These are phyloP conservation scores for Podaxis rugospora DNA, from an alignment of 768 basidiomycete genomes.

Conservation along the genomic window DNA sequence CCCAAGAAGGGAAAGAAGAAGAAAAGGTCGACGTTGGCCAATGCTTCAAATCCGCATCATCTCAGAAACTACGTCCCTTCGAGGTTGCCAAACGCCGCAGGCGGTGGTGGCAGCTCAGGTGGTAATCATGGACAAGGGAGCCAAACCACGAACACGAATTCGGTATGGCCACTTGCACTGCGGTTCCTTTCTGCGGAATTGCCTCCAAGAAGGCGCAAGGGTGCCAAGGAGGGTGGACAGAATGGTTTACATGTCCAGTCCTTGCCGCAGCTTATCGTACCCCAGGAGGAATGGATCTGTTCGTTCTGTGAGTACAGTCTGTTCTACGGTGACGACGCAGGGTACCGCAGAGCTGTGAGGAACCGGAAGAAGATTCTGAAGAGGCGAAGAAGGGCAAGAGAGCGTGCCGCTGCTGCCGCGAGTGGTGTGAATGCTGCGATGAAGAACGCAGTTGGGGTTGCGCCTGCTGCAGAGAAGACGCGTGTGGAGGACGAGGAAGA, in stretches of 20 bases:
- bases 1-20: slow-evolving; percentile 70
- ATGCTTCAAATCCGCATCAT: slow-evolving; percentile 95
- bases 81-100: slow-evolving; percentile 51
- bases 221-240: slow-evolving; percentile 12
- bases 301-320: slow-evolving; percentile 90
- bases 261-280: slow-evolving; percentile 38
- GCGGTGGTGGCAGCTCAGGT: slow-evolving; percentile 13
- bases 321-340: slow-evolving; percentile 81
- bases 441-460: slow-evolving; percentile 1
- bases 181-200: slow-evolving; percentile 69
- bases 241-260: slow-evolving; percentile 2
- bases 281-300: slow-evolving; percentile 90
- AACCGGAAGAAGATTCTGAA: slow-evolving; percentile 76
- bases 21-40: slow-evolving; percentile 87
- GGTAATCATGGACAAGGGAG: slow-evolving; percentile 22
- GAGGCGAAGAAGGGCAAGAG: slow-evolving; percentile 65
- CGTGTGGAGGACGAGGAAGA: slow-evolving; percentile 17
- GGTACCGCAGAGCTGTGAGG: slow-evolving; percentile 60
- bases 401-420: slow-evolving; percentile 53
- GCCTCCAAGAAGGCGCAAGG: slow-evolving; percentile 34
- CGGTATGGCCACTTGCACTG: slow-evolving; percentile 57
- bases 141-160: slow-evolving; percentile 34
- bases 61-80: slow-evolving; percentile 92
- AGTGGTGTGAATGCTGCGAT: slow-evolving; percentile 28
- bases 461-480: slow-evolving; percentile 15